Evolutionary conservation across 768 basidiomycete genomes (phyloP).

Genomic region (Termitomyces titanicus): DNA sequence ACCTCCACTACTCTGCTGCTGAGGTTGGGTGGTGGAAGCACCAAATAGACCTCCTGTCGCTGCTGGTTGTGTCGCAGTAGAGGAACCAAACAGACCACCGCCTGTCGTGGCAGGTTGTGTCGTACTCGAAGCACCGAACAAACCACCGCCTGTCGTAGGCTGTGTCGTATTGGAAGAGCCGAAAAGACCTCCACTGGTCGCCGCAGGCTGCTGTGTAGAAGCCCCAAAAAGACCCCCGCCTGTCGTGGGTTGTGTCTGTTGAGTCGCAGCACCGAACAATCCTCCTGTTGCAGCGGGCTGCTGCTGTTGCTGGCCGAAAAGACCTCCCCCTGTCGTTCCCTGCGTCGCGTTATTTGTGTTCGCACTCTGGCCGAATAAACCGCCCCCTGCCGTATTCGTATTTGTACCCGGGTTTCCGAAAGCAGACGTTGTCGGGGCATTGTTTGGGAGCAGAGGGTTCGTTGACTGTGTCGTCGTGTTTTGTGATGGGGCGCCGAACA

Average conservation of each 20-base stretch:
- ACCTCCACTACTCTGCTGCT: neutral
- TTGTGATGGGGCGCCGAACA: conserved; percentile 23
- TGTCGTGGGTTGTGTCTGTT: conserved; percentile 5
- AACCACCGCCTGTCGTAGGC: conserved; percentile 19
- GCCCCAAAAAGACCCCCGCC: conserved; percentile 22
- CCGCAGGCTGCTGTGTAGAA: conserved; percentile 14
- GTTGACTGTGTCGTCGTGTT: conserved; percentile 3
- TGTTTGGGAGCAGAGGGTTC: conserved; percentile 6
- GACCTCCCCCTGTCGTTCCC: conserved; percentile 15
- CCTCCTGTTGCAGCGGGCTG: conserved; percentile 17
- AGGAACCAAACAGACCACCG: conserved; percentile 29
- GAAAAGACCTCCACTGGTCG: conserved; percentile 25
- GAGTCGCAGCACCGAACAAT: conserved; percentile 21
- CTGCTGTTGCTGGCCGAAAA: conserved; percentile 19
- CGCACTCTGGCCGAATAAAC: conserved; percentile 12
- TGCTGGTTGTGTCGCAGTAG: conserved; percentile 15
- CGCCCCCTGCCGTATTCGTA: conserved; percentile 12
- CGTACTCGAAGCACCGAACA: conserved; percentile 25
- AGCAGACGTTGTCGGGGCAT: conserved; percentile 12
- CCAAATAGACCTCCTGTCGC: conserved; percentile 29
- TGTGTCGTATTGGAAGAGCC: conserved; percentile 19
- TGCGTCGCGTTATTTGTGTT: conserved; percentile 9
- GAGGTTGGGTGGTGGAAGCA: conserved; percentile 6
- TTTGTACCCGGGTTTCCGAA: conserved; percentile 15
- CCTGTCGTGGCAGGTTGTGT: conserved; percentile 9